These are phyloP conservation scores for Serpula lacrymans DNA, from an alignment of 768 basidiomycete genomes.

Conservation along the genomic window DNA sequence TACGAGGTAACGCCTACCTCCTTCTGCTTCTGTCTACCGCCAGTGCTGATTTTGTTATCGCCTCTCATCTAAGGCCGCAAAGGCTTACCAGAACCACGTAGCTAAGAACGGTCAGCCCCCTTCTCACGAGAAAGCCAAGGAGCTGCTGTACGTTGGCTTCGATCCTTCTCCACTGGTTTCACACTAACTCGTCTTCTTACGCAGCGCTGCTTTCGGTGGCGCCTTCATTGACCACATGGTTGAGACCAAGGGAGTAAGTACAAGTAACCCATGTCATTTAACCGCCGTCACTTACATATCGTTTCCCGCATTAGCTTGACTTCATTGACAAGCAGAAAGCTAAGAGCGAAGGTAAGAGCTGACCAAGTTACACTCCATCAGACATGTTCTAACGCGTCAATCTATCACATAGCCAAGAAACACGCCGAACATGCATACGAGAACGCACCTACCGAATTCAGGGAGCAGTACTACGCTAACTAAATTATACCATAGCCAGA, in stretches of 20 bases:
- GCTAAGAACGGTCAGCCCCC: slow-evolving; percentile 45
- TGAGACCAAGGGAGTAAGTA: slow-evolving; percentile 56
- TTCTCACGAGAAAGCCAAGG: slow-evolving; percentile 54
- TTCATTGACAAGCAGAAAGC: slow-evolving; percentile 41
- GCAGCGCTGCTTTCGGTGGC: slow-evolving; percentile 53
- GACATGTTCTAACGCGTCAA: too few relatives aligned
- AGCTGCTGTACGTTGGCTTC: slow-evolving; percentile 37
- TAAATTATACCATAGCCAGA: too few relatives aligned
- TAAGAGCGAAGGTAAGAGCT: slow-evolving; percentile 36
- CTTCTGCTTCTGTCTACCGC: background rate
- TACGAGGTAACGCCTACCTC: slow-evolving; percentile 44
- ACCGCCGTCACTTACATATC: background rate
- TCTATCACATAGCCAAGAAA: too few relatives aligned
- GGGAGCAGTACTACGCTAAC: too few relatives aligned
- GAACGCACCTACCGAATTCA: too few relatives aligned
- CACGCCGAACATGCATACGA: too few relatives aligned
- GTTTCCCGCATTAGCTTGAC: too few relatives aligned
- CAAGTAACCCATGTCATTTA: background rate
- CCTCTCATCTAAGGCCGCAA: slow-evolving; percentile 47
- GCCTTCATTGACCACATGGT: slow-evolving; percentile 49
- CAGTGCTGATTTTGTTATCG: background rate
- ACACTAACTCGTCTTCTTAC: background rate
- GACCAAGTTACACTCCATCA: too few relatives aligned
- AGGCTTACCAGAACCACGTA: slow-evolving; percentile 57
- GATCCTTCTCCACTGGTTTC: background rate